Conservation (phyloP, 148 eudicot species). For the Talinum fruticosum region DNA sequence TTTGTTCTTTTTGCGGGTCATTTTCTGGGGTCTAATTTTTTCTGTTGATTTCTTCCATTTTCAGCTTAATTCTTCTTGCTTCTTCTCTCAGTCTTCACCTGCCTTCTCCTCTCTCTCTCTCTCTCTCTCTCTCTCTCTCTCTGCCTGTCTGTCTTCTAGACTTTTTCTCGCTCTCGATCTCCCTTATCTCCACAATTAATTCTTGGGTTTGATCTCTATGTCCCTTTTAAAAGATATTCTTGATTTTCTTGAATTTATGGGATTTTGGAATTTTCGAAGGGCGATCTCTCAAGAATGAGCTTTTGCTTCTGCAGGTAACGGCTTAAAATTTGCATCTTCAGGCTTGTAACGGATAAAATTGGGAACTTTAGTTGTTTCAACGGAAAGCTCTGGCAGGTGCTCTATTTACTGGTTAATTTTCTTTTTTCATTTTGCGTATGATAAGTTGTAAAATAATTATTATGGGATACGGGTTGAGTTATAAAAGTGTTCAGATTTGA, state of each 20-base stretch:
- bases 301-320: neutral
- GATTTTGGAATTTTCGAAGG: neutral
- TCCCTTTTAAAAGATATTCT: neutral
- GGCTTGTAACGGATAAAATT: neutral
- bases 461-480: neutral
- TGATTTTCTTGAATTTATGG: neutral
- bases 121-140: neutral
- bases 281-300: neutral
- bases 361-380: neutral
- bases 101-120: neutral
- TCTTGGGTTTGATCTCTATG: no score
- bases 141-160: neutral
- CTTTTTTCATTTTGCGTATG: neutral
- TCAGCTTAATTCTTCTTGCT: constrained; percentile 2
- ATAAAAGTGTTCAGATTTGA: neutral
- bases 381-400: neutral
- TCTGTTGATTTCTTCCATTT: neutral
- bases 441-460: neutral
- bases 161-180: no score
- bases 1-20: neutral
- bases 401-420: neutral
- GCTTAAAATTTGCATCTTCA: constrained; percentile 17
- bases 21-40: constrained; percentile 18
- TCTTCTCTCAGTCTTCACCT: neutral
- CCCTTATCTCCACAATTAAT: no score